A percentile compares a stretch with the other conserved stretches of the same genome.
These are phyloP conservation scores for Boletus rex-veris DNA, from an alignment of 768 basidiomycete genomes.

Conservation along the genomic window DNA sequence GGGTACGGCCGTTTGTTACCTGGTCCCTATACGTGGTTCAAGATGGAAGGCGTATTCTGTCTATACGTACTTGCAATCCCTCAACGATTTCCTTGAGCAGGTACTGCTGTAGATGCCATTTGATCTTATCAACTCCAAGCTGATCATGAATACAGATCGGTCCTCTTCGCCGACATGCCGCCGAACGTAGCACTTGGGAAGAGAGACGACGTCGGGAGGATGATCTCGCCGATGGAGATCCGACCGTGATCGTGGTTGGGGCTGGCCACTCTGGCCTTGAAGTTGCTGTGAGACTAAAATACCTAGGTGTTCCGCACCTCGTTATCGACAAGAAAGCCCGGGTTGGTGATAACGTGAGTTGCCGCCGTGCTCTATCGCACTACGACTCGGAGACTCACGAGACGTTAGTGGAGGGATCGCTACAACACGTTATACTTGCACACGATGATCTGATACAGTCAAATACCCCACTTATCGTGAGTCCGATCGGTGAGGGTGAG, in stretches of 20 bases:
- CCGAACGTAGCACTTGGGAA: slow-evolving; percentile 41
- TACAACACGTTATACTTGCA: slow-evolving; percentile 58
- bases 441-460: slow-evolving; percentile 51
- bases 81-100: slow-evolving; percentile 46
- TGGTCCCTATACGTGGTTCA: slow-evolving; percentile 42
- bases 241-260: slow-evolving; percentile 59
- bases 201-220: slow-evolving; percentile 27
- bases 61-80: slow-evolving; percentile 57
- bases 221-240: slow-evolving; percentile 44
- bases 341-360: slow-evolving; percentile 45
- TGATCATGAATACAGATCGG: not conserved
- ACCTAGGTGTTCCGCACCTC: slow-evolving; percentile 50
- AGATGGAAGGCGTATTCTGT: slow-evolving; percentile 59
- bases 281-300: slow-evolving; percentile 60
- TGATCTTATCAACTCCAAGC: not conserved
- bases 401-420: slow-evolving; percentile 47
- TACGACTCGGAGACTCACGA: not conserved
- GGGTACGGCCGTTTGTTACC: slow-evolving; percentile 50
- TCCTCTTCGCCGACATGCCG: not conserved
- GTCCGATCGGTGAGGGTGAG: too few relatives aligned
- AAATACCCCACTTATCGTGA: slow-evolving; percentile 55
- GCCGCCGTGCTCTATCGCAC: not conserved
- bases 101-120: not conserved
- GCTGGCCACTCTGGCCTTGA: slow-evolving; percentile 67
- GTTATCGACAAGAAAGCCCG: slow-evolving; percentile 52